phyloP scores from a whole-genome alignment of 169 alveolate genomes.

The Plasmodium chabaudi region DNA sequence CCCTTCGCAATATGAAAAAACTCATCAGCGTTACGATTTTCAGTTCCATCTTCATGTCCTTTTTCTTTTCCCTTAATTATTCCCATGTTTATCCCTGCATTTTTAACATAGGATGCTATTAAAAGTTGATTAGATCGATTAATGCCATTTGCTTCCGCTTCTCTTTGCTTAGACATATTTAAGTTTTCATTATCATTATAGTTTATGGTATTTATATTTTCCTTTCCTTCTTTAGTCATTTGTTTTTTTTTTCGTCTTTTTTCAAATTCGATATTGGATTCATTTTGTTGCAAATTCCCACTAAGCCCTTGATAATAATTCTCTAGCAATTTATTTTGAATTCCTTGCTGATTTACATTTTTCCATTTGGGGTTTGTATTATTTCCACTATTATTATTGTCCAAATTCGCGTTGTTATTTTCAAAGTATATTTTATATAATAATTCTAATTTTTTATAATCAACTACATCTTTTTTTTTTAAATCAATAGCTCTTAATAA shows the following conservation, averaged over 20 bases:
- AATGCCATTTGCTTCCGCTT: too few species aligned
- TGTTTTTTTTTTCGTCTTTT: background rate
- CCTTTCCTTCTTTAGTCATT: too few species aligned
- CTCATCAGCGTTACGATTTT: too few species aligned
- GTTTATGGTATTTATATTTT: background rate
- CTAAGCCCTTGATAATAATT: constrained; percentile 30
- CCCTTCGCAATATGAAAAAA: too few species aligned
- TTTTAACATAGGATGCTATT: too few species aligned
- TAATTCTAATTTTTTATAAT: constrained; percentile 20
- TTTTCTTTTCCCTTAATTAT: too few species aligned
- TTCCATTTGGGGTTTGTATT: background rate
- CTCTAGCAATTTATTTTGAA: constrained; percentile 30
- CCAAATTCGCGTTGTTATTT: background rate
- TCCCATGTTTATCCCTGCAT: too few species aligned
- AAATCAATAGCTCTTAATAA: background rate
- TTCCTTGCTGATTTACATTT: background rate
- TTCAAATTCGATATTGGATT: background rate
- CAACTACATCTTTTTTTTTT: constrained; percentile 27
- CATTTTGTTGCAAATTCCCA: constrained; percentile 9
- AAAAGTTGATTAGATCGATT: too few species aligned
- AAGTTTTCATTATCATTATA: background rate
- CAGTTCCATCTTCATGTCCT: too few species aligned
- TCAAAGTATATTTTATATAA: constrained; percentile 30
- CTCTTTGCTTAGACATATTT: too few species aligned
- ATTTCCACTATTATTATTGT: background rate